phyloP scores from a whole-genome alignment of 139 green algal species.

The Chlorella sp. region DNA sequence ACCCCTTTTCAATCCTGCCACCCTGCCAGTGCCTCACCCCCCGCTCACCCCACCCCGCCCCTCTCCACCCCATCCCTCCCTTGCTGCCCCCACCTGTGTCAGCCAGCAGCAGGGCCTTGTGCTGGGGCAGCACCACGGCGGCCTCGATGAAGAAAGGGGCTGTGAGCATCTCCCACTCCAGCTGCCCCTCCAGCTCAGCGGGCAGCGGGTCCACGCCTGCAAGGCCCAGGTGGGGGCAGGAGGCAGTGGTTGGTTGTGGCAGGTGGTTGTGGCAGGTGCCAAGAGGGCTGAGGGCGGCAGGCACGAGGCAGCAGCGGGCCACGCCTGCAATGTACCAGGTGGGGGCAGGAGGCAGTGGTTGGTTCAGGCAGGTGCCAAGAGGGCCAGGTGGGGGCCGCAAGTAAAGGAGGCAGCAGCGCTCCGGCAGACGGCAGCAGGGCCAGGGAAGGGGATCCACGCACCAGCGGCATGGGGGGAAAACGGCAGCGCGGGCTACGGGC shows the following conservation, averaged over 20 bases:
- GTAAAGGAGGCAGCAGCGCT: too few relatives aligned
- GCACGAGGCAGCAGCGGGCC: background rate
- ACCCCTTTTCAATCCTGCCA: too few relatives aligned
- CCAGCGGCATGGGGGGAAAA: too few relatives aligned
- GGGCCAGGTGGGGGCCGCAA: too few relatives aligned
- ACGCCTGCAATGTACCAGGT: background rate
- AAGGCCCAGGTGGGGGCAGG: too few relatives aligned
- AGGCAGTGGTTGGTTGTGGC: background rate
- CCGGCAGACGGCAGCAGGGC: too few relatives aligned
- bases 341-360: too few relatives aligned
- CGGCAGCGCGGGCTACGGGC: too few relatives aligned
- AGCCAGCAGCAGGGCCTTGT: slow-evolving; percentile 41
- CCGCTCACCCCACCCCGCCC: background rate
- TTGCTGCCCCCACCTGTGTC: slow-evolving; percentile 33
- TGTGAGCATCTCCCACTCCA: slow-evolving; percentile 25
- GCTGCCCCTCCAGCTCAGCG: slow-evolving; percentile 23
- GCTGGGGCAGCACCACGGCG: slow-evolving; percentile 24
- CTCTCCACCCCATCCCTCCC: background rate
- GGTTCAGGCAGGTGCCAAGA: too few relatives aligned
- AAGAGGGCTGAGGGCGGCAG: background rate
- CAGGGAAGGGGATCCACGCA: too few relatives aligned
- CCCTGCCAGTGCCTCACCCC: background rate
- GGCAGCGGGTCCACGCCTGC: slow-evolving; percentile 36
- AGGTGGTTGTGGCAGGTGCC: background rate
- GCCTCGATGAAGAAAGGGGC: slow-evolving; percentile 47